Conservation (phyloP, 352 stramenopile genomes). For the Phytophthora foliorum region DNA sequence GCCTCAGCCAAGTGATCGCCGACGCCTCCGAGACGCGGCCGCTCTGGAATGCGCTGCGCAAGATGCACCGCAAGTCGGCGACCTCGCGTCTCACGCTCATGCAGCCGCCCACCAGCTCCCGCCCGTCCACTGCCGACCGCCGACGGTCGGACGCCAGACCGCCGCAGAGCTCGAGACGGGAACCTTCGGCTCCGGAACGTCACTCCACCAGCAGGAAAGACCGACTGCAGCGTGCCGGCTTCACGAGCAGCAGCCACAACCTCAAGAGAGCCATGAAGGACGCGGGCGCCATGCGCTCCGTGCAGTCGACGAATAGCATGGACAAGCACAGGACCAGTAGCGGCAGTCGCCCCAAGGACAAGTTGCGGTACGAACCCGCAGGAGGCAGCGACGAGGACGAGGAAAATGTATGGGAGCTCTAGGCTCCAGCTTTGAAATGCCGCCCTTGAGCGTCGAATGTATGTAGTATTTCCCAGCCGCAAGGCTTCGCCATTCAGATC, state of each 20-base stretch:
- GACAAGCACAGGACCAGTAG: slow-evolving; percentile 11
- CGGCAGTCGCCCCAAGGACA: slow-evolving; percentile 20
- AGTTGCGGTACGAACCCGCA: slow-evolving; percentile 29
- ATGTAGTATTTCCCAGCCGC: slow-evolving; percentile 19
- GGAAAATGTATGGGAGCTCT: slow-evolving; percentile 48
- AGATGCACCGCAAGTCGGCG: slow-evolving; percentile 45
- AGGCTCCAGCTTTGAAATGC: background rate
- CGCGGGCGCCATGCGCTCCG: slow-evolving; percentile 25
- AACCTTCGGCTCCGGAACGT: slow-evolving; percentile 21
- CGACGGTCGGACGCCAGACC: slow-evolving; percentile 23
- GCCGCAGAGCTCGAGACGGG: slow-evolving; percentile 12
- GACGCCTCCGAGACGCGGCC: slow-evolving; percentile 41
- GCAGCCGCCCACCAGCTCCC: slow-evolving; percentile 13
- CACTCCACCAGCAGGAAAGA: slow-evolving; percentile 22
- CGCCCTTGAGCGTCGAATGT: no score
- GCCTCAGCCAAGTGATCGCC: slow-evolving; percentile 11
- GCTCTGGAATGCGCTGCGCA: slow-evolving; percentile 51
- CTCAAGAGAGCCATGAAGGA: slow-evolving; percentile 28
- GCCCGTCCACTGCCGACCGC: slow-evolving; percentile 4
- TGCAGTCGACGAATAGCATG: slow-evolving; percentile 31
- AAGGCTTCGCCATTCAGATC: background rate
- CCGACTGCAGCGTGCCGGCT: slow-evolving; percentile 30
- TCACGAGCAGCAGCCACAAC: slow-evolving; percentile 31
- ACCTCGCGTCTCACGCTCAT: slow-evolving; percentile 10
- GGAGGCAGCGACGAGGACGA: slow-evolving; percentile 30